Base-by-base conservation (phyloP, 352 stramenopile genomes). In the Phytophthora litchii region DNA sequence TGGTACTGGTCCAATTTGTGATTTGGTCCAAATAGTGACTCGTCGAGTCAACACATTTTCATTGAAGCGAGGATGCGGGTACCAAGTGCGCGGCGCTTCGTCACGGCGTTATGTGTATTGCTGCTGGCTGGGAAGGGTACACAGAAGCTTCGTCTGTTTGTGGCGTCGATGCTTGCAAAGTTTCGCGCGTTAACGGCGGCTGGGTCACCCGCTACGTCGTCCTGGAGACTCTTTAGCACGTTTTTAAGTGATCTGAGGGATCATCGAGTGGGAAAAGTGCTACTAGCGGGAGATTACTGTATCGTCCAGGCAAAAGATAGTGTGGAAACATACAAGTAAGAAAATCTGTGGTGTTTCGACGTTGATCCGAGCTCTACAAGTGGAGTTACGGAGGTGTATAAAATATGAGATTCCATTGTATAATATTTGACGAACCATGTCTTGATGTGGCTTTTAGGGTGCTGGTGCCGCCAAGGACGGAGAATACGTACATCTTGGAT, bases 401-500 rank as follows among this genome's bases (percentile, higher is more conserved):
- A 36, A 23, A 11, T 60, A 25, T 38, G 13, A 48, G 25, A 43
- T 60, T 29, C 29, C 9, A 10, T 36, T 11, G 12, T 60, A 59
- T 64, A 56, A 62, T 35, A 16, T 45, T 23, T 55, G 40, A 60
- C 37, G 31, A 17, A 19, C 38, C 43, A 3, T 54, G 34, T 27
- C 3, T 27, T 27, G 23, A 27, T 27, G 32, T 52, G n/a, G 37
- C 40, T 47, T 54, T 36, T 60, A 92, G 84, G 43, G 82, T 94
- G 23, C 61, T 89, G 20, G 66, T 94, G 50, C 84, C 84, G 20
- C 82, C 82, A n/a, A 67, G 74, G n/a, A 92, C 80, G 1, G 73
- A 88, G 40, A 87, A 78, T 52, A 78, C 70, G 25, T 92, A 88
- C 55, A 77, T 94, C 13, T 20, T 92, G 38, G 75, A 94, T 46